Base-by-base conservation (phyloP, 345 rosid genomes). In the Aegle marmelos region DNA sequence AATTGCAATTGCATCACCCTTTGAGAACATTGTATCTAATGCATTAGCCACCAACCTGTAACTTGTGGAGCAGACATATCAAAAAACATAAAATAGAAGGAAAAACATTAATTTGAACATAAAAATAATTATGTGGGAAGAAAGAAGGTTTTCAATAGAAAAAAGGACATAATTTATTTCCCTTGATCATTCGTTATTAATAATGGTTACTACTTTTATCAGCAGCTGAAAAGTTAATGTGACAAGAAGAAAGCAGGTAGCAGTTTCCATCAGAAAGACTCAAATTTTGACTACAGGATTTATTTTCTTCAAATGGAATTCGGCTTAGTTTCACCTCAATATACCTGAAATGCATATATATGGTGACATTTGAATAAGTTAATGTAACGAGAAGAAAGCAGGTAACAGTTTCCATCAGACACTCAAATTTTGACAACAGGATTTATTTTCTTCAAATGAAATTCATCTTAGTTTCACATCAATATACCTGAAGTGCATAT, bases 1-100 rank as follows among this genome's bases (percentile, higher is more conserved):
- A n/a, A 93, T 91, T 0, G 97, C 99, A 79, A 95, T 86, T 10
- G 97, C 85, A 67, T 93, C 99, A 60, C 97, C 99, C 87, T 88
- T 92, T 54, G 70, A 75, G 69, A 95, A 93, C 72, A 70, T 81
- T 45, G 82, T 82, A 80, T 88, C 85, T 45, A 95, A 79, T 1
- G 92, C 94, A 84, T 87, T 85, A 54, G 97, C 99, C 80, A 92
- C 97, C 86, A 92, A 78, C 92, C 99, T 95, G 79, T 36, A 81
- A 68, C 64, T 54, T 45, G 77, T 31, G 53, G 48, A 22, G 30
- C 54, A 39, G 9, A 65, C 22, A 41, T 7, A 62, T 64, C 27
- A 80, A 69, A 3, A n/a, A n/a, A 60, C 9, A 8, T 9, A 19
- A 60, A 48, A 28, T 4, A n/a, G 21, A 34, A 58, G 30, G 5